Conservation (phyloP, 2,329 filamentous ascomycete species). For the Lasiodiplodia citricola region DNA sequence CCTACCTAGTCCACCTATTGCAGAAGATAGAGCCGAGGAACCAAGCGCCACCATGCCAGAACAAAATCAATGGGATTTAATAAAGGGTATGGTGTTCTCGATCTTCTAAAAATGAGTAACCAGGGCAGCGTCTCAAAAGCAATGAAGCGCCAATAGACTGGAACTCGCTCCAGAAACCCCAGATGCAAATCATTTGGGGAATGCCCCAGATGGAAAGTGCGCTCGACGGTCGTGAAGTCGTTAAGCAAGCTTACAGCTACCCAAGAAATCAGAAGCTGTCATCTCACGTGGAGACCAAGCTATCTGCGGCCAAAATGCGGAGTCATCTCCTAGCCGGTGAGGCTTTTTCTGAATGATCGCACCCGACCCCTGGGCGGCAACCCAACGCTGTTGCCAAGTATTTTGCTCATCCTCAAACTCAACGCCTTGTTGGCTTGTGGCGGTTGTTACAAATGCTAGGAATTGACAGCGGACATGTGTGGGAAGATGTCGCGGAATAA, state of each 20-base stretch:
- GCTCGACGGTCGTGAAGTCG: not conserved
- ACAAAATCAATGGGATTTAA: not conserved
- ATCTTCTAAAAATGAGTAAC: not conserved
- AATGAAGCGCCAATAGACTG: not conserved
- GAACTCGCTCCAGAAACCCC: not conserved
- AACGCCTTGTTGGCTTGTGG: not conserved
- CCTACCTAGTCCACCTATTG: not conserved
- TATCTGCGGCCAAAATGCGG: not conserved
- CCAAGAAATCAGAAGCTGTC: not conserved
- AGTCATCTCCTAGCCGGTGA: not conserved
- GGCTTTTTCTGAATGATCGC: not conserved
- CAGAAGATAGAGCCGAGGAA: not conserved
- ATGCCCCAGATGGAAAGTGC: not conserved
- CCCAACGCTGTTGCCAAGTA: not conserved
- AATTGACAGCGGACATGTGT: not conserved
- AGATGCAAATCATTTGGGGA: not conserved
- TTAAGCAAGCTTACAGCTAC: not conserved
- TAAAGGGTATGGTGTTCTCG: not conserved
- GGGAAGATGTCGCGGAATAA: conserved; percentile 25
- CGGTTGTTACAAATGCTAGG: not conserved
- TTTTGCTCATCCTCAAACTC: not conserved
- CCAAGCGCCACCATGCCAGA: not conserved
- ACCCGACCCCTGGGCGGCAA: not conserved
- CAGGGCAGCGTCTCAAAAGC: not conserved
- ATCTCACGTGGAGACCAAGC: no score